A percentile compares a stretch with the other conserved stretches of the same genome.
Conservation (phyloP, 768 basidiomycete genomes). For the Pisolithus sp. region DNA sequence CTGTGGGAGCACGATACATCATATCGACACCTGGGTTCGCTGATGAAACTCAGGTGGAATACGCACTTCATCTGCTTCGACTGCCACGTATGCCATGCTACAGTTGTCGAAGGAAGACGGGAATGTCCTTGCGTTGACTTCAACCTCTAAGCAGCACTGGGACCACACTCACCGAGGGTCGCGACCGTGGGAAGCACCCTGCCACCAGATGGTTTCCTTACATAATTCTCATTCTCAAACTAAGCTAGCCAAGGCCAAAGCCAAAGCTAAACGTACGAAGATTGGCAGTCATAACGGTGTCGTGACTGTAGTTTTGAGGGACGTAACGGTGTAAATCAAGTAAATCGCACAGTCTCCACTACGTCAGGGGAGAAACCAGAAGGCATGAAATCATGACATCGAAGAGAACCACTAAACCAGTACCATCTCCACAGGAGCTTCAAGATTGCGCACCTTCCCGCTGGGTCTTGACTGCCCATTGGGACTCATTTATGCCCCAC, state of each 20-base stretch:
- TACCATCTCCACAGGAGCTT: neutral
- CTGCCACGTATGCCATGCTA: conserved; percentile 64
- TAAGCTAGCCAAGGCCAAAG: no score
- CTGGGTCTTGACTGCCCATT: neutral
- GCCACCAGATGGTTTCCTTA: neutral
- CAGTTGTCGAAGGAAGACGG: no score
- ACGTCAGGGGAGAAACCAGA: no score
- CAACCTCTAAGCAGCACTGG: no score
- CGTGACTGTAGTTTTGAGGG: neutral
- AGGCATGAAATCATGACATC: neutral
- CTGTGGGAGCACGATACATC: conserved; percentile 23
- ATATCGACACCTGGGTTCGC: no score
- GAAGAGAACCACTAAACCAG: neutral
- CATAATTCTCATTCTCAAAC: neutral
- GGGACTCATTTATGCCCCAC: conserved; percentile 1
- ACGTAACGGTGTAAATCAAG: no score
- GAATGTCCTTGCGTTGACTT: no score
- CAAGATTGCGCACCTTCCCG: neutral
- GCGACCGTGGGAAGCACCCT: neutral
- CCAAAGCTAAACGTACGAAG: no score
- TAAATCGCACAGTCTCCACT: no score
- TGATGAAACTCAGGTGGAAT: neutral
- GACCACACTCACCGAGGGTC: neutral
- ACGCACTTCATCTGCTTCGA: conserved; percentile 65
- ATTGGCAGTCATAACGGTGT: neutral